A percentile compares a stretch with the other conserved stretches of the same genome.
Evolutionary conservation across 768 basidiomycete species (phyloP).

Genomic region (Hericium coralloides): DNA sequence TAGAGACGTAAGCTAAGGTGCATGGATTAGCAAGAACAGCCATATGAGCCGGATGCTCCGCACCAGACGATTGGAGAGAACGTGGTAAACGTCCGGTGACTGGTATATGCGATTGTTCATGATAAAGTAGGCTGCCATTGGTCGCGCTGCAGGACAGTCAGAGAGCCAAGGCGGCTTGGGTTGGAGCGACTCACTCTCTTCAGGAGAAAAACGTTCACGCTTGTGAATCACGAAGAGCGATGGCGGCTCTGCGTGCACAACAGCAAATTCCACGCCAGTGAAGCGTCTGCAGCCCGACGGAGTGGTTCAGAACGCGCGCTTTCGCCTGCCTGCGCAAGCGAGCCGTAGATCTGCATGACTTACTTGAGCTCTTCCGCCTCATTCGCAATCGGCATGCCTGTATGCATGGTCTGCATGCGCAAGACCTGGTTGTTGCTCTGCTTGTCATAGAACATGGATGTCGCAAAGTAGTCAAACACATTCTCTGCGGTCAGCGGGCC

Average conservation of each 20-base stretch:
- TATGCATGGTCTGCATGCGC: conserved; percentile 90
- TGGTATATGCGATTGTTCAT: conserved; percentile 87
- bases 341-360: conserved; percentile 14
- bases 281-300: conserved; percentile 49
- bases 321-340: too few relatives aligned
- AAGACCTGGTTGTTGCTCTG: conserved; percentile 88
- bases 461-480: conserved; percentile 85
- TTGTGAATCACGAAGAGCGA: conserved; percentile 86
- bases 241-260: conserved; percentile 75
- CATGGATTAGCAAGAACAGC: neutral
- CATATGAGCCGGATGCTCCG: conserved; percentile 11
- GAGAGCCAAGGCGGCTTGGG: conserved; percentile 2
- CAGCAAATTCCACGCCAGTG: conserved; percentile 78
- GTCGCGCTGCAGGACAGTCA: conserved; percentile 36
- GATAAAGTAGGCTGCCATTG: conserved; percentile 79
- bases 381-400: conserved; percentile 64
- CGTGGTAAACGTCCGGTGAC: conserved; percentile 75
- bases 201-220: conserved; percentile 72
- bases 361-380: conserved; percentile 85
- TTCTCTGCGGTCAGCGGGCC: conserved; percentile 70
- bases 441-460: conserved; percentile 91
- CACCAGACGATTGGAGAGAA: conserved; percentile 80
- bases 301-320: neutral
- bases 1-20: conserved; percentile 52
- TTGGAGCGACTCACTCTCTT: conserved; percentile 50